Evolutionary conservation across 805 yeast genomes (phyloP), one percentile per base, ranked within the genome.

Genomic region (Candida vartiovaarae): DNA sequence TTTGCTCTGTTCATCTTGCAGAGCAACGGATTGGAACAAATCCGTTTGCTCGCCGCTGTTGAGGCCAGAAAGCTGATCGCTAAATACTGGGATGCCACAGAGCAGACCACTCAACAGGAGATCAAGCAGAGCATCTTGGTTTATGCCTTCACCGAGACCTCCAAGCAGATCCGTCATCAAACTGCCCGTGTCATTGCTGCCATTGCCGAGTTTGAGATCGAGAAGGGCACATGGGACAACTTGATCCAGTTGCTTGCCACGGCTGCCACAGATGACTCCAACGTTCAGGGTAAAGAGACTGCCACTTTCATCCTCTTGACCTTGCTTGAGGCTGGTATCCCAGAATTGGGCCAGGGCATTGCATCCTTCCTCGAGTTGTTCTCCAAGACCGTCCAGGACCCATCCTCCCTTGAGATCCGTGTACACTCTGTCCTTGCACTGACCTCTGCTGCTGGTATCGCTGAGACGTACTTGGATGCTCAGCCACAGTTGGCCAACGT

Each of bases 41-140:
- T 90, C 54, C 84, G 86, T 58, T 95, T 89, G 65, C 73, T 93
- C 49, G 95, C 97, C n/a, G 95, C 96, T 49, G 96, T 93, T 50
- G 99, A 93, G 69, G 88, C 90, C 34, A 80, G 96, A 67, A 93
- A 93, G 65, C 76, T 84, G 59, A 78, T 90, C 34, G 60, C 72
- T 42, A 70, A 74, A 51, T 80, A 79, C 59, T 93, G 98, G 98
- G 63, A 56, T 25, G 28, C 52, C 9, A 32, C 64, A 24, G 72
- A 68, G 52, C 77, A 63, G 24, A 49, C 70, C 6, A 60, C 75
- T 43, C 80, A 81, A 65, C 68, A 71, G 35, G 73, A 74, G 45
- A 80, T 93, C 61, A 80, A 86, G 61, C 70, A 71, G 32, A 72
- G 91, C 28, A 65, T 91, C 49, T 73, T 91, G 54, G 72, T 76